Evolutionary conservation across 2,329 filamentous ascomycete genomes (phyloP), one percentile per base, ranked within the genome.

Genomic region (Fusarium mundagurra): DNA sequence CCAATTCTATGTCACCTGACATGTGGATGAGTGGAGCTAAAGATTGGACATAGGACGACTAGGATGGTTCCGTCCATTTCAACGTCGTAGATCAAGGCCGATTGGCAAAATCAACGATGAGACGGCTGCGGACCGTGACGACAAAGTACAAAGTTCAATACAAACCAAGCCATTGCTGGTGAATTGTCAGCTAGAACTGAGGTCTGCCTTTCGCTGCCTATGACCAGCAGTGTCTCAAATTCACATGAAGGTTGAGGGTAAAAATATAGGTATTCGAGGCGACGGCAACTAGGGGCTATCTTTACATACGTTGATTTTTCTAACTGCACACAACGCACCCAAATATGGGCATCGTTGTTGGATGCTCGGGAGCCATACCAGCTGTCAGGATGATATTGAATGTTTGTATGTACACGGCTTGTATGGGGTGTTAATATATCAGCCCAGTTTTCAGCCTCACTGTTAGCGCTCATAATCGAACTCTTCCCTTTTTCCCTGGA

Each of bases 1-100:
- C 45, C 50, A 57, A 38, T 47, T 34, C 50, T 45, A 53, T 39
- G 43, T 72, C 72, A 72, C 60, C 71, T 74, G 67, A 74, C 59
- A 58, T 57, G 45, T 34, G n/a, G 57, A 44, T 24, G 45, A n/a
- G 36, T 64, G 67, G 65, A 64, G 24, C 36, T 48, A 53, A 33
- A 44, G 8, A 44, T 44, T n/a, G 31, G 47, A 34, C 17, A 61
- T 31, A 38, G 54, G n/a, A 29, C 55, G 54, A 43, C 58, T 31
- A 69, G 34, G 55, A 44, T 33, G 31, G 47, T 62, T 48, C 34
- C 16, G 47, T 48, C 39, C 41, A 61, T 48, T 34, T 39, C 36
- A 55, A 63, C 43, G 12, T 67, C 54, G 66, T 47, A 36, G 29
- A 55, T 38, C 31, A 8, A 51, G 31, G 27, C 48, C 38, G 27